phyloP scores from a whole-genome alignment of 139 green algal species.

The Tetraselmis chui region DNA sequence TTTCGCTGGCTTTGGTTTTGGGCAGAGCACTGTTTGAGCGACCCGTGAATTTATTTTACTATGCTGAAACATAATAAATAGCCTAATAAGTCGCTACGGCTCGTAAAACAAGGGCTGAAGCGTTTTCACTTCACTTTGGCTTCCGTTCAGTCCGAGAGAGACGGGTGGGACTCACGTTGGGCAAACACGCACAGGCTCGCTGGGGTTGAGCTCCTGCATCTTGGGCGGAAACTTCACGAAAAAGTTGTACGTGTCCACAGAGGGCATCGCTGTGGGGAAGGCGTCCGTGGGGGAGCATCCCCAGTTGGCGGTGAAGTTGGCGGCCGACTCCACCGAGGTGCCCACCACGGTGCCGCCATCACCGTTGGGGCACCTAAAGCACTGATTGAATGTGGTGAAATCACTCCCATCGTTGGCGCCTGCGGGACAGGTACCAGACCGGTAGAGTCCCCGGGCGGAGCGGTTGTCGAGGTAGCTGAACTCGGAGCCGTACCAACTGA shows the following conservation, averaged over 20 bases:
- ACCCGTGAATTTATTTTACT: too few species aligned
- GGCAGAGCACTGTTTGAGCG: too few species aligned
- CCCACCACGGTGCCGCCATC: background rate
- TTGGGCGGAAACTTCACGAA: constrained; percentile 7
- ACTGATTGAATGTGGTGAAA: background rate
- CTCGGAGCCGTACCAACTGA: background rate
- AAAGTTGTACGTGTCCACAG: background rate
- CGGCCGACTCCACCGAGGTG: background rate
- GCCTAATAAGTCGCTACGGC: too few species aligned
- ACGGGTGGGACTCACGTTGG: too few species aligned
- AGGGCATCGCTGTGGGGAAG: background rate
- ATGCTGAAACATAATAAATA: too few species aligned
- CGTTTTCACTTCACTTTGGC: too few species aligned
- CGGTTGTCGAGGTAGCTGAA: background rate
- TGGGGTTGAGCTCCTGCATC: constrained; percentile 6
- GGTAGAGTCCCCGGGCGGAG: background rate
- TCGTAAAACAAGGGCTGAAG: too few species aligned
- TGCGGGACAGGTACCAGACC: background rate
- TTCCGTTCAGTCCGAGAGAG: too few species aligned
- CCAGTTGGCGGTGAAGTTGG: background rate
- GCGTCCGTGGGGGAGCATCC: background rate
- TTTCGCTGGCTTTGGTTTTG: too few species aligned
- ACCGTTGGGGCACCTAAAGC: background rate
- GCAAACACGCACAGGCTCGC: background rate
- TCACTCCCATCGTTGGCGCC: background rate